Evolutionary conservation across 495 filamentous ascomycete species (phyloP), one percentile per base, ranked within the genome.

Genomic region (Bacidia gigantensis): DNA sequence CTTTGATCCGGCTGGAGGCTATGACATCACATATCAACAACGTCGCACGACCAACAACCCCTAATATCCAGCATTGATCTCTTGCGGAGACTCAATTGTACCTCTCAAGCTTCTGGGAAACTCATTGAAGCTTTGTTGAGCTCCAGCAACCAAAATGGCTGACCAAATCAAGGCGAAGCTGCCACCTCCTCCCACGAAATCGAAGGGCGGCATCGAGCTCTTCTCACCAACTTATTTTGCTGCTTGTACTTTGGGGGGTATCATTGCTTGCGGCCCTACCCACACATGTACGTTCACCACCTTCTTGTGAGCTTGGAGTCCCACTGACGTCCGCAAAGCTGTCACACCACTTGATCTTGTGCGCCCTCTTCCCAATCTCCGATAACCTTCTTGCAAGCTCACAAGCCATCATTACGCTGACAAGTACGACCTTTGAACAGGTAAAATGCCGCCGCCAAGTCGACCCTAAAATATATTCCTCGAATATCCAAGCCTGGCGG

Each of bases 361-460:
- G 38, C 25, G 55, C 29, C 41, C 39, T 25, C 18, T 22, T 22
- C 26, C 35, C 39, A 25, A 12, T 12, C 47, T 22, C 11, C n/a
- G 41, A 26, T 24, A 0, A 38, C 3, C 35, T 46, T 20, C 39
- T 26, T 9, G 1, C 20, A n/a, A 23, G 0, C 25, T 42, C 24
- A 20, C 9, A 53, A 49, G 12, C 11, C 12, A 11, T 5, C 12
- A 26, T 5, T 29, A 20, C 1, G 43, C 17, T 21, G 20, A 25
- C 23, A 57, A 61, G 20, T 60, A 57, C 11, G 69, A n/a, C 71
- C 17, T 72, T 82, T 3, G 77, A 81, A 56, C 72, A 84, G 3
- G 80, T 83, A 26, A 86, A 86, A 72, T 81, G 76, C 61, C 79
- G 82, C 46, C 80, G 82, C 24, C 82, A 86, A 68, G 82, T 86